Evolutionary conservation across 1,284 basidiomycete species (phyloP), one percentile per base, ranked within the genome.

Genomic region (Mrakiaceae sp.): DNA sequence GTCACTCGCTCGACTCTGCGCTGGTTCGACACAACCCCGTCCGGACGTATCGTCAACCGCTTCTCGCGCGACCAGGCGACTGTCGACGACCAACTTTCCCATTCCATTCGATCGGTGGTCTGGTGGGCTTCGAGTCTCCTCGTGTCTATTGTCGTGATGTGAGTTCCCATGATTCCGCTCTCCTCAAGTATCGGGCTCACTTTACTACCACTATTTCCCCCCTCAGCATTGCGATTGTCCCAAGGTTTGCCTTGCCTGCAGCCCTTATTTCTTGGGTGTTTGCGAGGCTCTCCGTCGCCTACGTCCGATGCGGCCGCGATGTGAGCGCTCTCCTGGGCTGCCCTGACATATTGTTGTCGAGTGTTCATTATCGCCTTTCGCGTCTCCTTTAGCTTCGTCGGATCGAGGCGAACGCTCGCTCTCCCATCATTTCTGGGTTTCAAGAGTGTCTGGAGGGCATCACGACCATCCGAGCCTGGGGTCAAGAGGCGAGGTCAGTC

Each of bases 381-480:
- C 27, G 27, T 27, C 27, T 27, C 27, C 27, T 27, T 27, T 27
- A 27, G 27, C 77, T 91, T 43, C 81, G 88, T 58, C 79, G 88
- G 27, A 86, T 91, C 82, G 88, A 91, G 74, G 85, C 84, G 3
- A 86, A 83, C 69, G 80, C 82, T 2, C 78, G 85, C 12, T 86
- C 84, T 4, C 86, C 86, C 0, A 86, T 88, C 64, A 87, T 85
- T 72, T 83, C 86, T 2, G 86, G 87, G 62, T 90, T 92, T 71
- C 83, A 81, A 67, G 89, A 93, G 72, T 78, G 90, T 11, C 78
- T 92, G 49, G 81, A 79, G 61, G 88, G 89, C 27, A 86, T 91
- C 60, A 78, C 89, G 55, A 86, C 87, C n/a, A 88, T 95, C 50
- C 83, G 92, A 60, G 93, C 91, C 0, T 96, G 93, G 76, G 87